phyloP scores from a whole-genome alignment of 768 basidiomycete genomes.

The Botryobasidium botryosum region DNA sequence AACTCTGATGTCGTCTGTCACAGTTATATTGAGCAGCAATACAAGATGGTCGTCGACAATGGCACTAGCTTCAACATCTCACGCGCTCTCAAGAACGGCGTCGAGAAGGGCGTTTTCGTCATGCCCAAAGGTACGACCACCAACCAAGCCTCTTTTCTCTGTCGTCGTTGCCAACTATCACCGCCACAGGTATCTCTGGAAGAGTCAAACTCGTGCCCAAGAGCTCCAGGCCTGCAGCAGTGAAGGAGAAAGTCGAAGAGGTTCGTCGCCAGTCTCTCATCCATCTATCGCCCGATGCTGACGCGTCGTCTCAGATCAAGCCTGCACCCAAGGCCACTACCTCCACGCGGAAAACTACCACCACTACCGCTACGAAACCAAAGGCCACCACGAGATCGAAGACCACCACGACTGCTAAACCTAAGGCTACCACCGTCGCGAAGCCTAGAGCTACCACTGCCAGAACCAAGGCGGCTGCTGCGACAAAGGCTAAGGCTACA shows the following conservation, averaged over 20 bases:
- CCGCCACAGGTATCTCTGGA: neutral
- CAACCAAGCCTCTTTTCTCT: neutral
- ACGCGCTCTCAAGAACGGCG: constrained; percentile 1
- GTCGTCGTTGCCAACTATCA: neutral
- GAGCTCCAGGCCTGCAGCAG: neutral
- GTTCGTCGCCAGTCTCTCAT: neutral
- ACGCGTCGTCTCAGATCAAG: too few relatives aligned
- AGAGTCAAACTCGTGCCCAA: constrained; percentile 4
- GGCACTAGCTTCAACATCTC: neutral
- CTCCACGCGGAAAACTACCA: too few relatives aligned
- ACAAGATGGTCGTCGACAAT: neutral
- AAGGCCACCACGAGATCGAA: neutral
- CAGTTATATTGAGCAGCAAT: neutral
- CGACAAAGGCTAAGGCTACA: neutral
- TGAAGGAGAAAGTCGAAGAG: neutral
- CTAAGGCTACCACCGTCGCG: neutral
- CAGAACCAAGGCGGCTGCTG: neutral
- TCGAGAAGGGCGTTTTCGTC: neutral
- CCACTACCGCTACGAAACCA: neutral
- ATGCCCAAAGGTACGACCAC: neutral
- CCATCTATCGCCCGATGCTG: neutral
- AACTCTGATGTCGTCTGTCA: neutral
- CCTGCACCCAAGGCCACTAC: too few relatives aligned
- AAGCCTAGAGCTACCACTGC: neutral
- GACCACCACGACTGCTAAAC: neutral